phyloP scores from a whole-genome alignment of 192 early-diverging fungal genomes.

The Podila clonocystis region DNA sequence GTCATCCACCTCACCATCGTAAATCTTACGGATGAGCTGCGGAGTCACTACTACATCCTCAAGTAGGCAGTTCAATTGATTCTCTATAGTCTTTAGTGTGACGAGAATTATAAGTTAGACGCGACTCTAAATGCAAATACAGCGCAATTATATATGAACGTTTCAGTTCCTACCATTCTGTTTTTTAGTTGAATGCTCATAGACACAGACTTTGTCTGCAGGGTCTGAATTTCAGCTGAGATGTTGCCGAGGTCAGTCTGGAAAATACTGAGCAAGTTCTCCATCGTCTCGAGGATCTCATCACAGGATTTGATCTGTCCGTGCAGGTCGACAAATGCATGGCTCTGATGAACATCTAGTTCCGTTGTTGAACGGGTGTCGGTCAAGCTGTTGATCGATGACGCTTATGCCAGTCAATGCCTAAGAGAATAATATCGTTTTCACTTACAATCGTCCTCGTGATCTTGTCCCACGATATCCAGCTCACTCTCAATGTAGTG shows the following conservation, averaged over 20 bases:
- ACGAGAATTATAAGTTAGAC: neutral
- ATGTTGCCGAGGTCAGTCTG: slow-evolving; percentile 90
- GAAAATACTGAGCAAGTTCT: slow-evolving; percentile 83
- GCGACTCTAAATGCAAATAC: neutral
- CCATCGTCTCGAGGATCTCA: slow-evolving; percentile 86
- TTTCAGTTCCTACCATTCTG: slow-evolving; percentile 63
- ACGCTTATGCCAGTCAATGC: no score
- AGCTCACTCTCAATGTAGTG: slow-evolving; percentile 82
- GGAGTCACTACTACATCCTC: slow-evolving; percentile 90
- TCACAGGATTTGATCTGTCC: slow-evolving; percentile 77
- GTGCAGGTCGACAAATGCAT: slow-evolving; percentile 72
- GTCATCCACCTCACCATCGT: slow-evolving; percentile 93
- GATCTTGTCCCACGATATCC: slow-evolving; percentile 70
- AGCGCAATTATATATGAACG: no score
- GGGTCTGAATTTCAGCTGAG: slow-evolving; percentile 84
- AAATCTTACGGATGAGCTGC: slow-evolving; percentile 82
- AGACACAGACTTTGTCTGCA: slow-evolving; percentile 83
- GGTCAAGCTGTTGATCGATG: no score
- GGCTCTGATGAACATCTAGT: slow-evolving; percentile 66
- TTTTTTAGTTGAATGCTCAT: slow-evolving; percentile 90
- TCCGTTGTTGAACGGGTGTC: neutral
- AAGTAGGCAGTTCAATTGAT: slow-evolving; percentile 75
- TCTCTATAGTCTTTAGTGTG: slow-evolving; percentile 67
- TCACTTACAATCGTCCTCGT: slow-evolving; percentile 72
- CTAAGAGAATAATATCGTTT: neutral